Evolutionary conservation across 148 eudicot species (phyloP), one percentile per base, ranked within the genome.

Genomic region (Agrostemma githago): DNA sequence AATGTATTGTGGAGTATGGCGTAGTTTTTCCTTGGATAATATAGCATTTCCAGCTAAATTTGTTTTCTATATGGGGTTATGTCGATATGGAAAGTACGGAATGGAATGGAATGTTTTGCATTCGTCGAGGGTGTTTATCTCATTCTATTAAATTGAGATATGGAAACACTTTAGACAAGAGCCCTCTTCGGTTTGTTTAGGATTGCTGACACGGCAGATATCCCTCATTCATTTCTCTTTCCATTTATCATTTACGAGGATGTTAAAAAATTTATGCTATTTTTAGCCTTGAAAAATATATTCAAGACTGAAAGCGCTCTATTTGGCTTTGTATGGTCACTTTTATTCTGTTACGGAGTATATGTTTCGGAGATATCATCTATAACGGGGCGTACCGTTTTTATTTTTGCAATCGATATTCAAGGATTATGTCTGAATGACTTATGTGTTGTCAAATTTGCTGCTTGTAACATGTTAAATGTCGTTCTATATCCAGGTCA

Each of bases 401-500:
- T 21, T 63, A 12, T 48, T 20, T 40, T 42, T 74, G 41, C n/a
- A 63, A 74, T 37, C 1, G 20, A 2, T 68, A 8, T 62, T 15
- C 12, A 39, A 41, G 14, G 37, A 4, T 76, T 15, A 43, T 46
- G 57, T 68, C 57, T 8, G 54, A 9, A 44, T 2, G 48, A 42
- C 66, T 26, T 41, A n/a, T 8, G 0, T 6, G 63, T 34, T 48
- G 38, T 62, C n/a, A 17, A 46, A 2, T 41, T 15, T 42, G 65
- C 20, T 39, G 58, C 38, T 60, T 16, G 39, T 44, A 41, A 21
- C 48, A 2, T 56, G n/a, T 51, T 7, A 58, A 58, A 4, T 3
- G 6, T 43, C 65, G 39, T 78, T 34, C n/a, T 73, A n/a, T 20
- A 8, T 84, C 76, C 86, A 95, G 99, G 96, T 95, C 38, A 95